Conservation (phyloP, 2,329 filamentous ascomycete genomes). For the Fusarium buxicola region DNA sequence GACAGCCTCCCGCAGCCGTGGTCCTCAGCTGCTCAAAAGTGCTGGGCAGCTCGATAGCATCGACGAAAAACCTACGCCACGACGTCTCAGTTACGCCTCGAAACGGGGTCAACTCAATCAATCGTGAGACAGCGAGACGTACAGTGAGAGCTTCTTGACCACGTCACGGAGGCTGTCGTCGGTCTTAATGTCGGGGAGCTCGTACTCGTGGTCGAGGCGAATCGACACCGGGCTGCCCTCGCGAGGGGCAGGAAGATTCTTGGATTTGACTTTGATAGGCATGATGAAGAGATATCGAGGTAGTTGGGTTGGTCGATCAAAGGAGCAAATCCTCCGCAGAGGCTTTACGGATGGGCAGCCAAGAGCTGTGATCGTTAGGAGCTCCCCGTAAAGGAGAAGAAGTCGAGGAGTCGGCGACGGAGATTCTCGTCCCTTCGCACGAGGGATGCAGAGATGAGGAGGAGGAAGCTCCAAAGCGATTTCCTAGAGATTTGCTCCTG, state of each 20-base stretch:
- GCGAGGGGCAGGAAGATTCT: conserved; percentile 48
- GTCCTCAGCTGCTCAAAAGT: conserved; percentile 81
- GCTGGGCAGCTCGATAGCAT: conserved; percentile 72
- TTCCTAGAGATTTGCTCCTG: conserved; percentile 4
- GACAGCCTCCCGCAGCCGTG: conserved; percentile 69
- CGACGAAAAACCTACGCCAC: conserved; percentile 67
- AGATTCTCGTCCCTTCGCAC: conserved; percentile 13
- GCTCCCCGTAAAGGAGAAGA: not conserved
- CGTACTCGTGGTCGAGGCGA: conserved; percentile 50
- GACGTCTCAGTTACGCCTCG: conserved; percentile 7
- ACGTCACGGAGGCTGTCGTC: conserved; percentile 72
- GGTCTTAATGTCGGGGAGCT: conserved; percentile 67
- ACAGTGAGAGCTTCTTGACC: conserved; percentile 75
- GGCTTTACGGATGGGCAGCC: not conserved
- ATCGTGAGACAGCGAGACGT: conserved; percentile 39
- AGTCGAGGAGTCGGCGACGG: not conserved
- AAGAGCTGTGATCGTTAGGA: not conserved
- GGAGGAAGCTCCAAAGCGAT: conserved; percentile 12
- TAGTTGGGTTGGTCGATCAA: not conserved
- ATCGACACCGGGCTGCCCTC: conserved; percentile 52
- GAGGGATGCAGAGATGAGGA: conserved; percentile 25
- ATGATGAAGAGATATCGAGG: conserved; percentile 38
- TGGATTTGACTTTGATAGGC: conserved; percentile 54
- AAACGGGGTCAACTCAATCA: not conserved
- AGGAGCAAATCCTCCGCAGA: conserved; percentile 1